These are phyloP conservation scores for Trichoderma gracile DNA, from an alignment of 2,329 filamentous ascomycete species.

Conservation along the genomic window DNA sequence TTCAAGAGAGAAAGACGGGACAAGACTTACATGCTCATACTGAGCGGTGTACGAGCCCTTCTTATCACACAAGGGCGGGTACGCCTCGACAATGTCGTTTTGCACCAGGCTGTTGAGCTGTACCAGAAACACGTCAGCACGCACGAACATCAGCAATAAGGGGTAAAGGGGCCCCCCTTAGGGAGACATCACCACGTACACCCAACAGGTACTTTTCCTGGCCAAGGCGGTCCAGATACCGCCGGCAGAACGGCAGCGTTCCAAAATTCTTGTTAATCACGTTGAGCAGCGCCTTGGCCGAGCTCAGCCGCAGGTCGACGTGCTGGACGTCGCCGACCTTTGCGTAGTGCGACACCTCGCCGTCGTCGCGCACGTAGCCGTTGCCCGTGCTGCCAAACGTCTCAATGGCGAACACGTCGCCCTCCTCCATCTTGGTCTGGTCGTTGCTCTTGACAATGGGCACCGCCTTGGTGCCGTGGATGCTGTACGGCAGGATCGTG, in stretches of 20 bases:
- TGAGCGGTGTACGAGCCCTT: constrained; percentile 95
- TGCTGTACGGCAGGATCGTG: constrained; percentile 84
- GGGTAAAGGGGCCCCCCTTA: constrained; percentile 27
- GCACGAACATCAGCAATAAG: not conserved
- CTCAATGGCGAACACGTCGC: constrained; percentile 92
- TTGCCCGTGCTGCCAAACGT: constrained; percentile 94
- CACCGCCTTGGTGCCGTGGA: constrained; percentile 90
- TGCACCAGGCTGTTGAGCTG: constrained; percentile 84
- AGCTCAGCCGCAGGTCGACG: constrained; percentile 73
- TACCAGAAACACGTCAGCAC: constrained; percentile 4
- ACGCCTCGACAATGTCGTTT: constrained; percentile 82
- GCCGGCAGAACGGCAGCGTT: constrained; percentile 84
- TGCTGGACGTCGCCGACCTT: constrained; percentile 71
- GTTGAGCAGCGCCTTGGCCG: constrained; percentile 80
- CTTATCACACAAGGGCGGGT: constrained; percentile 85
- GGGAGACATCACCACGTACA: constrained; percentile 53
- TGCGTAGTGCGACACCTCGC: constrained; percentile 89
- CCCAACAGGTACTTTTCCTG: constrained; percentile 93
- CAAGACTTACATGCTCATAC: constrained; percentile 79
- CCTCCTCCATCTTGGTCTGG: constrained; percentile 96
- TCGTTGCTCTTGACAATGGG: constrained; percentile 89
- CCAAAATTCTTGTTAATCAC: constrained; percentile 97
- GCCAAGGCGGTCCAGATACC: constrained; percentile 89
- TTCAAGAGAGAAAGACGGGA: not conserved
- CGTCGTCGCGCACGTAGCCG: constrained; percentile 83